Base-by-base conservation (phyloP, 495 filamentous ascomycete genomes). In the Aspergillus funiculosus region DNA sequence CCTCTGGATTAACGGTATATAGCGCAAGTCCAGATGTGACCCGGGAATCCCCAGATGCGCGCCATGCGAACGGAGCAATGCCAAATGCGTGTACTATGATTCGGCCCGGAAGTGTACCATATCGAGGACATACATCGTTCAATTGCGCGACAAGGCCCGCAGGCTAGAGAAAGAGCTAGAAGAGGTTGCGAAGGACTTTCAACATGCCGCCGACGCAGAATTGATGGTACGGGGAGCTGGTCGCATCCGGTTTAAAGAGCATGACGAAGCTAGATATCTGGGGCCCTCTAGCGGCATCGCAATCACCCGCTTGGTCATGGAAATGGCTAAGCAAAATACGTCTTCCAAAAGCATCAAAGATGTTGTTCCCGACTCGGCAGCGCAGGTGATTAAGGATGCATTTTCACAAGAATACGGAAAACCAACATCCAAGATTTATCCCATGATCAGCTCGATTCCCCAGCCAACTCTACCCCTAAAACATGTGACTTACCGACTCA, bases 1-100 rank as follows among this genome's bases (percentile, higher is more conserved):
- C 24, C 14, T 39, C 8, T 34, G 18, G n/a, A 35, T 30, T 44
- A 30, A 39, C 18, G 19, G 5, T 24, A 10, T 35, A 17, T 56
- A 94, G 89, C 81, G 89, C 37, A 97, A 97, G 74, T 94, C 90
- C 17, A 78, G 86, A 72, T 97, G 91, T 65, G 91, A 95, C 63
- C 84, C 90, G 19, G 83, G 86, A 11, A 78, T 97, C 34, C 91
- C 91, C 30, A 82, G 82, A 61, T 97, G 91, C 63, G 76, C 82
- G n/a, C 88, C 89, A 10, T 97, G 91, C 74, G 88, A 94, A 68
- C 78, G 89, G 51, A 89, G 85, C 47, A 89, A 89, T 54, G 82
- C 87, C 28, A 75, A 76, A 47, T 97, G 91, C 73, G 90, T 94
- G 54, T 97, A 95, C 67, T 95, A 81, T 64, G 91, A 97, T 63